phyloP scores from a whole-genome alignment of 306 rosid genomes.

The Quercus parvula region DNA sequence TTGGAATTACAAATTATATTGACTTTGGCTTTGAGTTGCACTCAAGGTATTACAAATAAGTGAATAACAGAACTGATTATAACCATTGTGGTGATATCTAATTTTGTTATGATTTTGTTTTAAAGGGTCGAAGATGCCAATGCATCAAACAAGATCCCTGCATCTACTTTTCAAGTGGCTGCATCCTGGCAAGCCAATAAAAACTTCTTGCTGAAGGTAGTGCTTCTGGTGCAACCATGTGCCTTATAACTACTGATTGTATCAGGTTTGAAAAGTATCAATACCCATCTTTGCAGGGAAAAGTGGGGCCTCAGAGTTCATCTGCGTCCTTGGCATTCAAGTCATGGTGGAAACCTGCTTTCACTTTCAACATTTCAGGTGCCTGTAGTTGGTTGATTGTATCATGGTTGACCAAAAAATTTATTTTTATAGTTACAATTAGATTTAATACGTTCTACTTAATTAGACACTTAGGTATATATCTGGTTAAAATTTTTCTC shows the following conservation, averaged over 20 bases:
- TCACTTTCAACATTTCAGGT: slow-evolving; percentile 91
- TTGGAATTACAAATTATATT: slow-evolving; percentile 93
- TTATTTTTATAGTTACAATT: neutral
- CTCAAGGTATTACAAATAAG: slow-evolving; percentile 51
- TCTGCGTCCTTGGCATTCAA: slow-evolving; percentile 74
- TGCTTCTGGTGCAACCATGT: slow-evolving; percentile 17
- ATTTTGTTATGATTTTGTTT: slow-evolving; percentile 17
- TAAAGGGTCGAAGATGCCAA: slow-evolving; percentile 63
- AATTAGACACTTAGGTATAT: no score
- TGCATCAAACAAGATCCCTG: slow-evolving; percentile 47
- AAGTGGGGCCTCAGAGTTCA: slow-evolving; percentile 75
- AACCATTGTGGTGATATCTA: slow-evolving; percentile 20
- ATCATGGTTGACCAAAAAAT: neutral
- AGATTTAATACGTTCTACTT: neutral
- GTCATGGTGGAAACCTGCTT: slow-evolving; percentile 99
- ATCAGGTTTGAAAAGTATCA: slow-evolving; percentile 26
- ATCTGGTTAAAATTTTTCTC: no score
- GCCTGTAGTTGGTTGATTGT: slow-evolving; percentile 8
- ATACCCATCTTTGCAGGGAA: slow-evolving; percentile 55
- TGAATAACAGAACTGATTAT: slow-evolving; percentile 13
- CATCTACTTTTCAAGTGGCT: slow-evolving; percentile 82
- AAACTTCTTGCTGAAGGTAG: slow-evolving; percentile 84
- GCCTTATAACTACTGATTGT: neutral
- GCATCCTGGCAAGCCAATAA: slow-evolving; percentile 99
- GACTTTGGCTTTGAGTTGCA: slow-evolving; percentile 95